Evolutionary conservation across 768 basidiomycete species (phyloP), one percentile per base, ranked within the genome.

Genomic region (Phlegmacium glaucopus): DNA sequence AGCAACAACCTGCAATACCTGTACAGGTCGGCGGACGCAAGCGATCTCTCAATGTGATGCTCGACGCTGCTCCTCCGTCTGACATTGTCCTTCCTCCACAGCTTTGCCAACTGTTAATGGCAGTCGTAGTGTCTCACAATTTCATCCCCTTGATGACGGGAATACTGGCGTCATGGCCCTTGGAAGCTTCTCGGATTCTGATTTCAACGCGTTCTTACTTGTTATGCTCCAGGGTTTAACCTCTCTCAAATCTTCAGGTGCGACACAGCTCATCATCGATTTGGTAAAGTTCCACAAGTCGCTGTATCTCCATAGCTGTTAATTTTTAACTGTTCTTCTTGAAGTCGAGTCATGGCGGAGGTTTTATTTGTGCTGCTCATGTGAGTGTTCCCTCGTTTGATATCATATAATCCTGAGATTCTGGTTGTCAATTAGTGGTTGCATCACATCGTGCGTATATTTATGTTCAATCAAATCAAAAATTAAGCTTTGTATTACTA

Each of bases 321-420:
- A 1, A 13, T 30, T n/a, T n/a, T n/a, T n/a, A 15, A 13, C 32
- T 15, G 4, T 9, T 16, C 26, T 35, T 38, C 39, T 30, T 18
- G 7, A 39, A 77, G 76, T 68, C 71, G 2, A 77, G 77, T 55
- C 77, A 77, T 45, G 77, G 75, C 44, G 76, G 77, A 29, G 76
- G 78, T 9, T 83, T 74, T 59, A 78, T 83, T 45, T 83, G 81
- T 60, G 69, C 77, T 32, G 79, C 81, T 13, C 76, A 80, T 61
- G 80, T 82, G 53, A 62, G 80, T 55, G 9, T 2, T 6, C 17
- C 4, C n/a, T n/a, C n/a, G n/a, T 16, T 4, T 16, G 28, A 17
- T 42, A 42, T 30, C 28, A 25, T 9, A 12, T 10, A 15, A 16
- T 28, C 26, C 42, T 42, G 2, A 30, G 37, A 16, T 13, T 52